These are phyloP conservation scores for Citrus maxima DNA, from an alignment of 345 rosid species.

Conservation along the genomic window DNA sequence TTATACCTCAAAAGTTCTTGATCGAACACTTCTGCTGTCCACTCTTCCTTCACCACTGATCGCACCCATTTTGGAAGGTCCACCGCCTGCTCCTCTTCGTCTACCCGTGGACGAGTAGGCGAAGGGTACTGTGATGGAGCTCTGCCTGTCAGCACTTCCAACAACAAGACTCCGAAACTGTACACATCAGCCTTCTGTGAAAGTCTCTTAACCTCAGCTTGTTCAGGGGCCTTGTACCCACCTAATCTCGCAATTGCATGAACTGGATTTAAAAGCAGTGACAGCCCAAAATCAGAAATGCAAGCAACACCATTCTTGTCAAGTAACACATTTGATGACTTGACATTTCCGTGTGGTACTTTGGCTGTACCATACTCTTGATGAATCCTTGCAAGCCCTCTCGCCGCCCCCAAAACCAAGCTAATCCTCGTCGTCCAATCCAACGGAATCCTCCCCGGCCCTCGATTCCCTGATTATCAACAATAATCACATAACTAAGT, in stretches of 20 bases:
- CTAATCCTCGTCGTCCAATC: conserved; percentile 99
- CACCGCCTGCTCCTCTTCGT: conserved; percentile 53
- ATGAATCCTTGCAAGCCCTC: conserved; percentile 83
- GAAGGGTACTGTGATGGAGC: conserved; percentile 75
- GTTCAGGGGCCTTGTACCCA: conserved; percentile 98
- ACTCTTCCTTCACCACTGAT: conserved; percentile 93
- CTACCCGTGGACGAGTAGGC: conserved; percentile 53
- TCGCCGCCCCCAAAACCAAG: conserved; percentile 78
- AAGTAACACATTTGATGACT: conserved; percentile 74
- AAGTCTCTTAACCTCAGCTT: conserved; percentile 68
- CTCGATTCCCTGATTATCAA: conserved; percentile 54
- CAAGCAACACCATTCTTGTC: conserved; percentile 87
- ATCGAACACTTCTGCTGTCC: conserved; percentile 98
- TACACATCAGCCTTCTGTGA: conserved; percentile 89
- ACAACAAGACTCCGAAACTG: conserved; percentile 75
- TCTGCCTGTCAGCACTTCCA: conserved; percentile 86
- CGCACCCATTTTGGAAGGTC: conserved; percentile 95
- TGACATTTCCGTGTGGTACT: conserved; percentile 86
- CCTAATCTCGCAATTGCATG: conserved; percentile 83
- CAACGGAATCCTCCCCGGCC: conserved; percentile 87
- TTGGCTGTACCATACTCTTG: conserved; percentile 56
- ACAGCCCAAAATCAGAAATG: conserved; percentile 83
- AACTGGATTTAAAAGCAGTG: conserved; percentile 77
- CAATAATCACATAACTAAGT: neutral
- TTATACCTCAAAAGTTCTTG: conserved; percentile 91